Evolutionary conservation across 768 basidiomycete genomes (phyloP), one percentile per base, ranked within the genome.

Genomic region (Collybiopsis confluens): DNA sequence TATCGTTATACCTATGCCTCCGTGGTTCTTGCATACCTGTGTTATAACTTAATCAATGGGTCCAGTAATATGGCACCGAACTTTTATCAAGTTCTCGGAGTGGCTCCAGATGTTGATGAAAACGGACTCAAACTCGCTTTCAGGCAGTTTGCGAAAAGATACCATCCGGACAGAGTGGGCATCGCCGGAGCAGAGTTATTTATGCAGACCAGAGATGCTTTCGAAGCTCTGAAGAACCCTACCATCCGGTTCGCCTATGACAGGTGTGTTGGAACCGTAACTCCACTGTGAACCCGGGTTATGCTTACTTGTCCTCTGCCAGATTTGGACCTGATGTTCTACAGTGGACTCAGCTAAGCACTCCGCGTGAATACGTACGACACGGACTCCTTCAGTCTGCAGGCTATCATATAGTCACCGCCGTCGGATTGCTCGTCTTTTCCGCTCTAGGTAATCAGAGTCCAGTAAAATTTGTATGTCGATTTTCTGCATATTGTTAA

Each of bases 171-270:
- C 70, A 76, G 85, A 54, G 72, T 76, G 27, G 86, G 86, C 0
- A 68, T 68, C 0, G 66, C 71, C 18, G 85, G 85, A 7, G 85
- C 84, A 58, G 74, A 74, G 11, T 51, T 82, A 24, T 94, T 94
- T 62, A 87, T 92, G 45, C 65, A 71, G 43, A 83, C 88, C 4
- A 71, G 89, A 55, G 81, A 85, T 62, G 88, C 83, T 30, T 92
- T 83, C 58, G 90, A 94, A 58, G 83, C 86, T 1, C 66, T 94
- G 24, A 90, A 85, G 64, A 77, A 90, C 58, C 91, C 92, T 2
- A 74, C 79, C 8, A 83, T 83, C 42, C 69, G 91, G 45, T 93
- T 92, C 71, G 92, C 90, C 0, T 94, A 94, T 65, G 92, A 94
- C 62, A 77, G 90, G 86, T 89, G 59, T 49, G 79, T 36, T 30